Conservation (phyloP, 1,139 yeast genomes). For the Diutina scorzettiae region DNA sequence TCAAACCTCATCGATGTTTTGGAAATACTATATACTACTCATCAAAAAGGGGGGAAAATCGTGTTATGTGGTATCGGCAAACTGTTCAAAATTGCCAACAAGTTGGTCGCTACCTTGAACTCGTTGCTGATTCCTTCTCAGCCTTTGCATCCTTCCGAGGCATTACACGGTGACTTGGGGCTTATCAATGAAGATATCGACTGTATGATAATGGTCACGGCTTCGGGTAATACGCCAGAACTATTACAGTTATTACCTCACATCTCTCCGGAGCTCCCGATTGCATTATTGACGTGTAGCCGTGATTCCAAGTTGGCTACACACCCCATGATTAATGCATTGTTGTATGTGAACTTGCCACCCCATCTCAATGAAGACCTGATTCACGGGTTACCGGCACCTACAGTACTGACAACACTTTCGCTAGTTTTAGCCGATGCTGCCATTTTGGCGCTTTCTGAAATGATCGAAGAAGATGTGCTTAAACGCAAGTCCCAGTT, state of each 20-base stretch:
- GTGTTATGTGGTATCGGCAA: slow-evolving; percentile 79
- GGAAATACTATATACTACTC: slow-evolving; percentile 37
- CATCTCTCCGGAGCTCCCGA: slow-evolving; percentile 38
- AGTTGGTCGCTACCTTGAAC: slow-evolving; percentile 71
- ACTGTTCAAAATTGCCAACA: slow-evolving; percentile 65
- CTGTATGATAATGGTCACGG: slow-evolving; percentile 55
- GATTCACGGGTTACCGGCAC: slow-evolving; percentile 80
- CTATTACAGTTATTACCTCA: slow-evolving; percentile 49
- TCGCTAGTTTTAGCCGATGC: slow-evolving; percentile 73
- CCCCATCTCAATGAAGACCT: slow-evolving; percentile 42
- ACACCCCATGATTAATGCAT: slow-evolving; percentile 33
- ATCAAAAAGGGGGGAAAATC: slow-evolving; percentile 47
- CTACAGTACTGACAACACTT: slow-evolving; percentile 74
- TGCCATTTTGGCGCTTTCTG: slow-evolving; percentile 59
- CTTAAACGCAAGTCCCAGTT: slow-evolving; percentile 43
- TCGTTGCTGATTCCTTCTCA: slow-evolving; percentile 64
- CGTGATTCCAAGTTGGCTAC: slow-evolving; percentile 33
- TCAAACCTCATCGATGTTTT: slow-evolving; percentile 39
- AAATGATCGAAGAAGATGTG: slow-evolving; percentile 48
- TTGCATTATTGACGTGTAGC: slow-evolving; percentile 54
- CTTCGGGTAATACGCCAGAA: slow-evolving; percentile 81
- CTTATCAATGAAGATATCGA: slow-evolving; percentile 46
- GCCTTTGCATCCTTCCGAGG: slow-evolving; percentile 72
- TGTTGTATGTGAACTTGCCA: slow-evolving; percentile 57
- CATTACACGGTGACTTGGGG: slow-evolving; percentile 86